Evolutionary conservation across 345 rosid genomes (phyloP).

Genomic region (Luvunga scandens): DNA sequence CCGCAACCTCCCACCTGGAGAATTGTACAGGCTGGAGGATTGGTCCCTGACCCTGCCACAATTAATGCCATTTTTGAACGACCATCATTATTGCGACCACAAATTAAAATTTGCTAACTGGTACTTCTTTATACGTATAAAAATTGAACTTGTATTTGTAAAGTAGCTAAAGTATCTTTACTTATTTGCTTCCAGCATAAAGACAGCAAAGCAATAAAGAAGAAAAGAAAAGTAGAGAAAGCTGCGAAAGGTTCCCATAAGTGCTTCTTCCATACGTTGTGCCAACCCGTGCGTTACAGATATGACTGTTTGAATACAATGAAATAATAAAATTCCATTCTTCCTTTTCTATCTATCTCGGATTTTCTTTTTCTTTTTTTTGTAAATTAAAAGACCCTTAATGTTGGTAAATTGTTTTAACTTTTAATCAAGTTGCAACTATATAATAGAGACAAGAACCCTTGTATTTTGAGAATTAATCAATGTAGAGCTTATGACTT

Average conservation of each 20-base stretch:
- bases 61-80: background rate
- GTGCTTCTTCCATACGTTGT: background rate
- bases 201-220: background rate
- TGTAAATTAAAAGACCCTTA: too few relatives aligned
- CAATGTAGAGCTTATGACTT: too few relatives aligned
- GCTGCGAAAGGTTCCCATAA: background rate
- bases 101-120: background rate
- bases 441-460: too few relatives aligned
- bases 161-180: background rate
- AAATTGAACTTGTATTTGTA: too few relatives aligned
- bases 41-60: background rate
- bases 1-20: background rate
- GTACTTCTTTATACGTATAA: background rate
- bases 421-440: background rate
- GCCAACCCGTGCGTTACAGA: background rate
- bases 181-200: background rate
- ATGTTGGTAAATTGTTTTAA: too few relatives aligned
- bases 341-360: too few relatives aligned
- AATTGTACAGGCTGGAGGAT: background rate
- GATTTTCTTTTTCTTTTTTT: too few relatives aligned
- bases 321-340: background rate
- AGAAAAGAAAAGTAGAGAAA: background rate
- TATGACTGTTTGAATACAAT: background rate
- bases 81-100: background rate
- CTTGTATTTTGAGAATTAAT: too few relatives aligned